Percentiles rank a stretch among this genome's conserved stretches.
Evolutionary conservation across 1,284 basidiomycete genomes (phyloP).

Genomic region (Ustilago curta): DNA sequence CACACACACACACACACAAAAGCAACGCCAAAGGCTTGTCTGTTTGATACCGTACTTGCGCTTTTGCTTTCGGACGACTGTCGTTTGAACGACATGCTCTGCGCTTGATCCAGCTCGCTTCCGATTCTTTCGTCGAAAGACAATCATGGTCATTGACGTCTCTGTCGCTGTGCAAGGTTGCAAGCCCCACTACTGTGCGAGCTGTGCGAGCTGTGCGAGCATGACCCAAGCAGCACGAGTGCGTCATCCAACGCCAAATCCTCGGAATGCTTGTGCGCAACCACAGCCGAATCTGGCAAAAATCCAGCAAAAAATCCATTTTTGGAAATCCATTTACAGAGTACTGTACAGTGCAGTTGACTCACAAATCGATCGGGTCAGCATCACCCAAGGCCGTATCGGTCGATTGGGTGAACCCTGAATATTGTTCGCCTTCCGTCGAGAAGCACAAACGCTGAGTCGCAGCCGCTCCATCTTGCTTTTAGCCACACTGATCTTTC

Average conservation of each 20-base stretch:
- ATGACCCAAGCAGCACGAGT: slow-evolving; percentile 14
- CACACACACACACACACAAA: neutral
- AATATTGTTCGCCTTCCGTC: neutral
- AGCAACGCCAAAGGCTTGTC: neutral
- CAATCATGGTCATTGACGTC: neutral
- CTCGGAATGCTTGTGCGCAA: slow-evolving; percentile 17
- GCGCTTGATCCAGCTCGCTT: slow-evolving; percentile 5
- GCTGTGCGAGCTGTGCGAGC: too few relatives aligned
- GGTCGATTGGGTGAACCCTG: slow-evolving; percentile 3
- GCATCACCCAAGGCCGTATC: too few relatives aligned
- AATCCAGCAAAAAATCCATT: slow-evolving; percentile 8
- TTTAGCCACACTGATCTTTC: neutral
- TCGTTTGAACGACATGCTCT: neutral
- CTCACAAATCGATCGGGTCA: neutral
- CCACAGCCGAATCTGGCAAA: neutral
- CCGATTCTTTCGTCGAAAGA: neutral
- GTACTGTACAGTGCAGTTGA: too few relatives aligned
- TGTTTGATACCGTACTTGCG: neutral
- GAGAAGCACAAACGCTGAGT: neutral
- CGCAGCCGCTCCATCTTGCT: neutral
- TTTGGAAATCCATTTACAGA: slow-evolving; percentile 1
- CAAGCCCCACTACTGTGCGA: too few relatives aligned
- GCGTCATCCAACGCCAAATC: slow-evolving; percentile 34
- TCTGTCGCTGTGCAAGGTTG: too few relatives aligned
- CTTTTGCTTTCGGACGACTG: neutral